phyloP scores from a whole-genome alignment of 139 green algal genomes.

The Picochlorum sp. region DNA sequence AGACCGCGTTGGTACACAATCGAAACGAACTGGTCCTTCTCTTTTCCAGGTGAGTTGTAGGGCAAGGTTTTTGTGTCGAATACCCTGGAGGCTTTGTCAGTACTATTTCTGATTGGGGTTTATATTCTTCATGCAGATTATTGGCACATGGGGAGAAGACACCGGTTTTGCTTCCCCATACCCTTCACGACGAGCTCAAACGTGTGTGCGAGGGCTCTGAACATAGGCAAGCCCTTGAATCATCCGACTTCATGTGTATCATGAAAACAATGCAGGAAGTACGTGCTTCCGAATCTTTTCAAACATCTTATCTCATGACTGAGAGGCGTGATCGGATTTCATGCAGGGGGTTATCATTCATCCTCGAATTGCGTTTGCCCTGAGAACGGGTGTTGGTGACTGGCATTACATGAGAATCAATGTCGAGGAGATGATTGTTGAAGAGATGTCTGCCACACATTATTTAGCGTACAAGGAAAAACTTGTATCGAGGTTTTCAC shows the following conservation, averaged over 20 bases:
- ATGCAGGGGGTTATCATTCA: constrained; percentile 36
- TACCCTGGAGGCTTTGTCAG: too few relatives aligned
- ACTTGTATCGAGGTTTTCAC: constrained; percentile 16
- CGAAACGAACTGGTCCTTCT: constrained; percentile 31
- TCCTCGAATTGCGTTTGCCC: constrained; percentile 36
- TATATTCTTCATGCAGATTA: constrained; percentile 9
- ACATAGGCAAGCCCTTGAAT: constrained; percentile 7
- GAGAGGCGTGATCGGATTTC: neutral
- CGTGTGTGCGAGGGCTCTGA: constrained; percentile 14
- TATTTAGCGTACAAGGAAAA: constrained; percentile 71
- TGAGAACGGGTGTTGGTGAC: constrained; percentile 34
- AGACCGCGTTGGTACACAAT: constrained; percentile 10
- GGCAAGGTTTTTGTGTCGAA: neutral
- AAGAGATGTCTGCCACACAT: constrained; percentile 40
- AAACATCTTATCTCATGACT: neutral
- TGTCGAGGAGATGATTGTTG: constrained; percentile 37
- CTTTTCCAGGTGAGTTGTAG: constrained; percentile 19
- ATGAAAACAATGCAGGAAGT: constrained; percentile 23
- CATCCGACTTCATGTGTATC: constrained; percentile 16
- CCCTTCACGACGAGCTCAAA: constrained; percentile 28
- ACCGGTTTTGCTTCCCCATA: constrained; percentile 39
- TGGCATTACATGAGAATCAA: constrained; percentile 46
- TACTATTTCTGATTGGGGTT: neutral
- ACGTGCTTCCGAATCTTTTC: neutral
- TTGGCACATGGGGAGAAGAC: constrained; percentile 13